phyloP scores from a whole-genome alignment of 2,329 filamentous ascomycete genomes.

The Neofusicoccum sp. region DNA sequence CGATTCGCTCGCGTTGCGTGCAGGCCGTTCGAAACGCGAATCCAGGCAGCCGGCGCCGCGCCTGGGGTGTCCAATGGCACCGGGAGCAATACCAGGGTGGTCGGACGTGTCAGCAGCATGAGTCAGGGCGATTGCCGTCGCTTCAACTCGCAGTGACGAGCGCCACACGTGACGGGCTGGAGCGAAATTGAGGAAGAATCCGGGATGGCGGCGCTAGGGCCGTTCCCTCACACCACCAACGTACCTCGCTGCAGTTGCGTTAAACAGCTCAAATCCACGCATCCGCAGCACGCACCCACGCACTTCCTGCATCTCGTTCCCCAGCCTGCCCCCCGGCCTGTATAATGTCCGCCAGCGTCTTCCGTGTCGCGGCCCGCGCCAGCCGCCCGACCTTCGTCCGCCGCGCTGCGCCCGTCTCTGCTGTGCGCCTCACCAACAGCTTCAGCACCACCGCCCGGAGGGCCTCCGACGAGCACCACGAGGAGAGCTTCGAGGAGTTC shows the following conservation, averaged over 20 bases:
- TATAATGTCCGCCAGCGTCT: conserved; percentile 64
- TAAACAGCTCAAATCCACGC: conserved; percentile 16
- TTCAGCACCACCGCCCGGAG: conserved; percentile 53
- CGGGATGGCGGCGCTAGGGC: conserved; percentile 11
- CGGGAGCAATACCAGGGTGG: neutral
- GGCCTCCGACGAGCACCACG: conserved; percentile 61
- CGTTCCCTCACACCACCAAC: conserved; percentile 14
- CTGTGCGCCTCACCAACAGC: conserved; percentile 23
- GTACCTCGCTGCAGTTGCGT: conserved; percentile 14
- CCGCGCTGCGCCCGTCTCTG: conserved; percentile 52
- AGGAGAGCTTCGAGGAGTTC: conserved; percentile 99
- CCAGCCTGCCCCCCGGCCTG: conserved; percentile 22
- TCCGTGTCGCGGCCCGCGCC: conserved; percentile 67
- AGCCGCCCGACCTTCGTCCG: conserved; percentile 56
- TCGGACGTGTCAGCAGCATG: conserved; percentile 13
- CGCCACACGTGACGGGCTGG: neutral
- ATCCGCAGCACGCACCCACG: conserved; percentile 28
- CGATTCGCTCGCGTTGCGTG: neutral
- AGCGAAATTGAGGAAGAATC: conserved; percentile 14
- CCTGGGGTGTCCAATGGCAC: conserved; percentile 3
- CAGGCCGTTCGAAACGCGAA: neutral
- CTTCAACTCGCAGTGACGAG: conserved; percentile 1
- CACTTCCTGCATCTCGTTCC: conserved; percentile 17
- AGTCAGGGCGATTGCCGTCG: neutral
- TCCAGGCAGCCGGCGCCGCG: neutral